Percentiles rank a stretch among this genome's conserved stretches.
phyloP scores from a whole-genome alignment of 2,329 filamentous ascomycete genomes.

The Colletotrichum spaethianum region DNA sequence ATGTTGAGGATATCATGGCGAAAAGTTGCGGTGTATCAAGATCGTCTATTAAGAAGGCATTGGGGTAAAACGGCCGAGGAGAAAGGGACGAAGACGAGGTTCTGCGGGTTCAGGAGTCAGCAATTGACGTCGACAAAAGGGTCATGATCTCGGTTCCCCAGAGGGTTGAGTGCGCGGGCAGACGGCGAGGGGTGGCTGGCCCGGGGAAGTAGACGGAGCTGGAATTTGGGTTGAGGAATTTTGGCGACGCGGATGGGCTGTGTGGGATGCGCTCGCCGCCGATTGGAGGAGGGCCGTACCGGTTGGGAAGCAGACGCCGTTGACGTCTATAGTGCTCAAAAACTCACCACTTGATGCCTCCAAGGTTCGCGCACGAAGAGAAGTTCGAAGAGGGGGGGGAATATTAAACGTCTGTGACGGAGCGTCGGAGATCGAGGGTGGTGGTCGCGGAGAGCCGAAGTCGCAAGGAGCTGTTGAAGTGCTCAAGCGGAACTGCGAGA shows the following conservation, averaged over 20 bases:
- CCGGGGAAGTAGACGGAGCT: neutral
- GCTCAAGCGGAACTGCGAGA: conserved; percentile 31
- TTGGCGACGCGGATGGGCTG: conserved; percentile 14
- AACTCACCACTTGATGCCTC: conserved; percentile 13
- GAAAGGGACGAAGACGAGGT: conserved; percentile 3
- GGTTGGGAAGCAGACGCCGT: conserved; percentile 32
- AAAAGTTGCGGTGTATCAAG: conserved; percentile 38
- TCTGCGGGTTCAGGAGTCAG: conserved; percentile 18
- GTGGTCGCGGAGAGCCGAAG: conserved; percentile 39
- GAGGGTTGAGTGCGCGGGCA: conserved; percentile 2
- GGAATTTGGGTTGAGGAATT: conserved; percentile 37
- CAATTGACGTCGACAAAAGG: conserved; percentile 15
- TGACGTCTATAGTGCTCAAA: conserved; percentile 22
- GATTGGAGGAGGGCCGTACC: conserved; percentile 29
- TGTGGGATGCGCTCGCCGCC: conserved; percentile 26
- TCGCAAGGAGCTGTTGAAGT: conserved; percentile 41
- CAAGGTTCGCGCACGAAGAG: conserved; percentile 1
- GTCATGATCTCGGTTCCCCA: neutral
- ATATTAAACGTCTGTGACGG: conserved; percentile 15
- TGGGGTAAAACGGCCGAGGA: conserved; percentile 17
- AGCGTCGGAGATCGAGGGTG: conserved; percentile 38
- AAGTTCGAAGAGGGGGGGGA: neutral
- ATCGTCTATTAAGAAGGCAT: conserved; percentile 36
- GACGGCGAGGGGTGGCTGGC: neutral
- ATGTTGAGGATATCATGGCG: conserved; percentile 66